A percentile compares a stretch with the other conserved stretches of the same genome.
Conservation (phyloP, 2,329 filamentous ascomycete genomes). For the Fusarium sp. region DNA sequence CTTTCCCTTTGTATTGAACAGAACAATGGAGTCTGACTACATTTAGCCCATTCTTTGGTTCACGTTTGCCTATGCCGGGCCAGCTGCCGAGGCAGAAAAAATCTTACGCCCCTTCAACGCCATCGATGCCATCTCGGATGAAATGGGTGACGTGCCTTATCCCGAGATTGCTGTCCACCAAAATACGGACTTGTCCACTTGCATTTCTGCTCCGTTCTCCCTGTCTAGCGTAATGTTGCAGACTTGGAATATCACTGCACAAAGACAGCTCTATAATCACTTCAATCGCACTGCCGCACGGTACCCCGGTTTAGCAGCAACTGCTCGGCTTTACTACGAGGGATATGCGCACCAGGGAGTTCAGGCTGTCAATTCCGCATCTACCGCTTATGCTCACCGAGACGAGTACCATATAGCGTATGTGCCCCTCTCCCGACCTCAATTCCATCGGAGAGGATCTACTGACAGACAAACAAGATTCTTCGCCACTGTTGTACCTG, state of each 20-base stretch:
- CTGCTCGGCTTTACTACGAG: background rate
- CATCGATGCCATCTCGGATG: background rate
- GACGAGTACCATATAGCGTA: background rate
- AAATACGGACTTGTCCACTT: background rate
- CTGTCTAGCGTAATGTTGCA: background rate
- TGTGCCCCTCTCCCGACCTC: accelerated
- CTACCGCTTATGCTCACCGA: background rate
- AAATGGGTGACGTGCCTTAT: background rate
- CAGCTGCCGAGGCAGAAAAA: background rate
- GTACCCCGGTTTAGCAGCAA: background rate
- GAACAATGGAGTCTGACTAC: background rate
- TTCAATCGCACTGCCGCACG: background rate
- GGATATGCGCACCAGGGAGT: background rate
- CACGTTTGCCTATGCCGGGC: background rate
- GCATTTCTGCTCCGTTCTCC: background rate
- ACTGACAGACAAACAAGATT: background rate
- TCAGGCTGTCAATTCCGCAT: background rate
- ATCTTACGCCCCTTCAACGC: background rate
- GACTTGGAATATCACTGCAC: background rate
- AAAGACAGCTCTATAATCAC: background rate
- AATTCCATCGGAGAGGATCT: background rate
- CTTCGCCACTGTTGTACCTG: background rate
- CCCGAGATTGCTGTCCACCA: background rate
- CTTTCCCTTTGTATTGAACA: accelerated
- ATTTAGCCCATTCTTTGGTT: background rate